Evolutionary conservation across 345 rosid genomes (phyloP).

Genomic region (Lepidium africanum): DNA sequence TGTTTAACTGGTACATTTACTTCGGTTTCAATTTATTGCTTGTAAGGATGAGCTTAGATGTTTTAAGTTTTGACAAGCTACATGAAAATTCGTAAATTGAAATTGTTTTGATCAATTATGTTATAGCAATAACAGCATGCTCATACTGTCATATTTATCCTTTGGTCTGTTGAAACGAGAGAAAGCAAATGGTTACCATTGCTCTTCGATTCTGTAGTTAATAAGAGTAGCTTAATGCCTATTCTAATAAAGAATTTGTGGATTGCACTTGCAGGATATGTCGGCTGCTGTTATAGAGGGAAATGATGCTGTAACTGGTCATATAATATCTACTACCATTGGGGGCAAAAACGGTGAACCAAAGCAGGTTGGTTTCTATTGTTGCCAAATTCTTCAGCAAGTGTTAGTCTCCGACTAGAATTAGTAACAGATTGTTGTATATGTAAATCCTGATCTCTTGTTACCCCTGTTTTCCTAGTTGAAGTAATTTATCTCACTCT

Average conservation of each 20-base stretch:
- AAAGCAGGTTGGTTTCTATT: slow-evolving; percentile 42
- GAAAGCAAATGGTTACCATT: not conserved
- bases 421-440: not conserved
- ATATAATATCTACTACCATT: slow-evolving; percentile 70
- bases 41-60: not conserved
- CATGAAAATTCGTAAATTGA: not conserved
- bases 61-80: not conserved
- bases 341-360: slow-evolving; percentile 90
- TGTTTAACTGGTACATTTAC: not conserved
- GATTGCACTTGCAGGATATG: slow-evolving; percentile 60
- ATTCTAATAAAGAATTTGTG: not conserved
- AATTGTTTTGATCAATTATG: not conserved
- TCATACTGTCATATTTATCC: not conserved
- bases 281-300: slow-evolving; percentile 45
- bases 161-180: not conserved
- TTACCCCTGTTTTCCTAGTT: not conserved
- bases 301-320: slow-evolving; percentile 61
- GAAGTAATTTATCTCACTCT: slow-evolving; percentile 2
- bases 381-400: not conserved
- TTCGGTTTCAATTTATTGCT: not conserved
- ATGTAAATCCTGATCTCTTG: not conserved
- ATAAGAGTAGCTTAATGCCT: not conserved
- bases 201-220: not conserved
- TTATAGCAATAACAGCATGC: not conserved
- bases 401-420: not conserved